A percentile compares a stretch with the other conserved stretches of the same genome.
Conservation (phyloP, 2,329 filamentous ascomycete genomes). For the Daldinia eschscholtzii region DNA sequence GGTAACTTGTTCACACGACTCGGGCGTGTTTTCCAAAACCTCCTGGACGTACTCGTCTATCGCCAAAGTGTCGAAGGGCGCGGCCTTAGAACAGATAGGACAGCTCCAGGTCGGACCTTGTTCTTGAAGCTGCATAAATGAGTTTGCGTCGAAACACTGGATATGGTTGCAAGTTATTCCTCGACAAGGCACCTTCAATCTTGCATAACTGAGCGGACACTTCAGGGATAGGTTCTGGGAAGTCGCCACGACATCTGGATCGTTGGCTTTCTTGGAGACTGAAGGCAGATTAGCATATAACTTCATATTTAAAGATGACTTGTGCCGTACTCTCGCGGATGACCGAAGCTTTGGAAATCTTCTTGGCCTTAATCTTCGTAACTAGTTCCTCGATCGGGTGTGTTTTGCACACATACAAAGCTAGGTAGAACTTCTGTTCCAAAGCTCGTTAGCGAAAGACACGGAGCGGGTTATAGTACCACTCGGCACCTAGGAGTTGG, state of each 20-base stretch:
- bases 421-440: slow-evolving; percentile 76
- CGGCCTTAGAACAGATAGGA: slow-evolving; percentile 88
- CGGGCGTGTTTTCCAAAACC: slow-evolving; percentile 80
- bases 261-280: slow-evolving; percentile 86
- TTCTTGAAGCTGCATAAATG: slow-evolving; percentile 93
- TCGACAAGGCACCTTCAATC: slow-evolving; percentile 83
- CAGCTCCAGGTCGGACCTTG: slow-evolving; percentile 98
- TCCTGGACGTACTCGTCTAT: slow-evolving; percentile 92
- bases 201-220: slow-evolving; percentile 88
- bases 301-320: slow-evolving; percentile 3
- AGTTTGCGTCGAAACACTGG: slow-evolving; percentile 93
- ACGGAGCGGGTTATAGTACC: slow-evolving; percentile 22
- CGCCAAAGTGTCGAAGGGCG: slow-evolving; percentile 83
- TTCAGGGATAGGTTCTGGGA: slow-evolving; percentile 91
- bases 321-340: slow-evolving; percentile 80
- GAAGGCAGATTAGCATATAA: slow-evolving; percentile 42
- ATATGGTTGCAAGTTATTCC: slow-evolving; percentile 86
- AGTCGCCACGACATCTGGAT: slow-evolving; percentile 89
- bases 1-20: slow-evolving; percentile 83
- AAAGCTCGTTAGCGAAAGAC: slow-evolving; percentile 39
- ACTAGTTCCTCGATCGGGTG: slow-evolving; percentile 80
- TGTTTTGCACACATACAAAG: slow-evolving; percentile 80
- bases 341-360: slow-evolving; percentile 84
- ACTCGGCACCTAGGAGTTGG: slow-evolving; percentile 42
- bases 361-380: slow-evolving; percentile 72